Conservation (phyloP, 1,284 basidiomycete species). For the Agaricales sp. region DNA sequence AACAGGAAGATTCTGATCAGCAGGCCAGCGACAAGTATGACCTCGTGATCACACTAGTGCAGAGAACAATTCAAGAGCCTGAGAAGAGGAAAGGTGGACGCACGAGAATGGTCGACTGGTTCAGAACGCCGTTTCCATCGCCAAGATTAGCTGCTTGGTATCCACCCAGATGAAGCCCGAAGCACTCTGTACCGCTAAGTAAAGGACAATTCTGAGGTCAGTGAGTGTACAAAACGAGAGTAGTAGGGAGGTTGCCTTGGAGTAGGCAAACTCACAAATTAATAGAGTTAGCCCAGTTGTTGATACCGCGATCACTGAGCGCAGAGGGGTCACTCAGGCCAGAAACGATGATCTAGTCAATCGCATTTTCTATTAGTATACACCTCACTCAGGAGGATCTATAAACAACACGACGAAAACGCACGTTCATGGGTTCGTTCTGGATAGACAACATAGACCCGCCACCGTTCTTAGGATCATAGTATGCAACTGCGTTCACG, state of each 20-base stretch:
- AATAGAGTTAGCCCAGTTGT: neutral
- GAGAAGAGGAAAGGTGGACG: too few species aligned
- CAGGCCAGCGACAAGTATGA: too few species aligned
- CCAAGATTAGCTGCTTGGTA: neutral
- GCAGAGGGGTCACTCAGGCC: neutral
- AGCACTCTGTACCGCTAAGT: neutral
- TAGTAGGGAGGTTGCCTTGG: too few species aligned
- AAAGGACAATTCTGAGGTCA: too few species aligned
- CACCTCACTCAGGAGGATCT: neutral
- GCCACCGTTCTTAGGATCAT: neutral
- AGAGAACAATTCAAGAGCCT: too few species aligned
- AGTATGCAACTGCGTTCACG: neutral
- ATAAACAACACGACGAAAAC: too few species aligned
- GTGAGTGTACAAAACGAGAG: neutral
- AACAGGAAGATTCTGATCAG: too few species aligned
- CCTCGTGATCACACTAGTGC: too few species aligned
- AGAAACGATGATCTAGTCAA: neutral
- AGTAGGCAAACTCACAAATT: too few species aligned
- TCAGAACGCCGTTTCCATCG: neutral
- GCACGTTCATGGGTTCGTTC: neutral
- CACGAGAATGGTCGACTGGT: neutral
- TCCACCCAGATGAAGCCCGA: neutral
- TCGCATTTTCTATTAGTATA: too few species aligned
- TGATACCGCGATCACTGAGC: neutral
- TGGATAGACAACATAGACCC: neutral